Evolutionary conservation across 1,284 basidiomycete genomes (phyloP).

Genomic region (Cutaneotrichosporon dermatis): DNA sequence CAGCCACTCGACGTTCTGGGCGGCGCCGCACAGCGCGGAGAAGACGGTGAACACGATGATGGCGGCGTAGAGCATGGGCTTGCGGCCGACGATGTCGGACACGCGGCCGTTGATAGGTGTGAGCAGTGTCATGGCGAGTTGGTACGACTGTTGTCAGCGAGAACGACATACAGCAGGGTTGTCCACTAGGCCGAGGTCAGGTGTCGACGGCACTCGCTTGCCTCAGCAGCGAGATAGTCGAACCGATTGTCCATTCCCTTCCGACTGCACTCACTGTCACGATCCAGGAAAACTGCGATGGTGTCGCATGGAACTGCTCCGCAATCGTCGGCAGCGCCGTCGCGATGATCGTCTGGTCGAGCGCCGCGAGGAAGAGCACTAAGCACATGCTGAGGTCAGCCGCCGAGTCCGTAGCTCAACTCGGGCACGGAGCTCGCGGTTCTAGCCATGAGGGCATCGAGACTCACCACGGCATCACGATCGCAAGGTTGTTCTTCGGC

Average conservation of each 20-base stretch:
- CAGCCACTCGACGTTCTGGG: conserved; percentile 39
- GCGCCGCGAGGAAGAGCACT: conserved; percentile 41
- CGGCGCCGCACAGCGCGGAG: conserved; percentile 42
- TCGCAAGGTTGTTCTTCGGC: conserved; percentile 32
- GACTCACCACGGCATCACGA: conserved; percentile 29
- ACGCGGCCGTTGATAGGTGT: conserved; percentile 42
- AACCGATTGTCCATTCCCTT: too few relatives aligned
- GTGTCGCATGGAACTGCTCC: conserved; percentile 27
- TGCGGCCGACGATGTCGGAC: conserved; percentile 43
- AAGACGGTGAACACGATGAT: conserved; percentile 38
- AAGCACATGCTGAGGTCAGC: conserved; percentile 30
- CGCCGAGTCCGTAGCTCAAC: too few relatives aligned
- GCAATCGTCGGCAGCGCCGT: conserved; percentile 36
- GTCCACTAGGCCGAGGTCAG: too few relatives aligned
- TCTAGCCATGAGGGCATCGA: too few relatives aligned
- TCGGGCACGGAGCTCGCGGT: too few relatives aligned
- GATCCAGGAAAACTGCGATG: conserved; percentile 36
- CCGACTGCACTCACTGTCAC: conserved; percentile 23
- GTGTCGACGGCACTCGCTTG: too few relatives aligned
- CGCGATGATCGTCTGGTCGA: conserved; percentile 42
- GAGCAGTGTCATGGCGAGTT: conserved; percentile 34
- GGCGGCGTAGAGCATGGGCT: conserved; percentile 40
- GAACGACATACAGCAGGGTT: background rate
- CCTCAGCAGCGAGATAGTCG: too few relatives aligned
- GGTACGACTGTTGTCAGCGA: conserved; percentile 27